phyloP scores from a whole-genome alignment of 2,329 filamentous ascomycete species.

The Aphanocladium album region DNA sequence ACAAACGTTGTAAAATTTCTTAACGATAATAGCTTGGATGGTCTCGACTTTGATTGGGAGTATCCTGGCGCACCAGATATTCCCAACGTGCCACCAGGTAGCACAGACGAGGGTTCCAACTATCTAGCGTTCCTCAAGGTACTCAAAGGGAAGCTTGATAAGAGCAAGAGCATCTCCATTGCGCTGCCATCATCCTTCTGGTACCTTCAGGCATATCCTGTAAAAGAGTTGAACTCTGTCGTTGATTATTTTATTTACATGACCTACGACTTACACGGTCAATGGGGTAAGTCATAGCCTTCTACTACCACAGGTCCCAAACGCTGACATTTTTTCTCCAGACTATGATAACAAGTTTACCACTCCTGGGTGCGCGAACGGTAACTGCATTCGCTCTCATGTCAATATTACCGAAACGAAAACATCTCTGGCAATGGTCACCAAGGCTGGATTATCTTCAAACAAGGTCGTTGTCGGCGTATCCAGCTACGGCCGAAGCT shows the following conservation, averaged over 20 bases:
- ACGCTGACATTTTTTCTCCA: no score
- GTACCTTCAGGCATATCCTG: conserved; percentile 29
- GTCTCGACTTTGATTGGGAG: conserved; percentile 37
- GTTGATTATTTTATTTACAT: conserved; percentile 33
- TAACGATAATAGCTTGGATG: conserved; percentile 32
- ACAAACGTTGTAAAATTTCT: conserved; percentile 30
- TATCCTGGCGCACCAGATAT: conserved; percentile 19
- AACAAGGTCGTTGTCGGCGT: conserved; percentile 29
- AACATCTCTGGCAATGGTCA: conserved; percentile 28
- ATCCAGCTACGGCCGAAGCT: conserved; percentile 20
- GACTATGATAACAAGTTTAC: conserved; percentile 24
- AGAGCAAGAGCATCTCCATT: conserved; percentile 25
- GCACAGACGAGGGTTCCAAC: conserved; percentile 13
- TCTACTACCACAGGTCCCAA: no score
- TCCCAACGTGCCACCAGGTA: conserved; percentile 24
- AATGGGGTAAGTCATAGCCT: conserved; percentile 19
- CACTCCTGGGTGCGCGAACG: conserved; percentile 14
- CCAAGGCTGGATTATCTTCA: conserved; percentile 27
- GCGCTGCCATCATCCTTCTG: conserved; percentile 29
- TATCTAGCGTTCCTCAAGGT: conserved; percentile 15
- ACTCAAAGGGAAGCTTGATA: conserved; percentile 6
- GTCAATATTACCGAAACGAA: conserved; percentile 32
- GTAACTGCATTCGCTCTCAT: conserved; percentile 31
- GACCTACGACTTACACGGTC: conserved; percentile 32
- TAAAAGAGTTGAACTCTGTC: conserved; percentile 20